Percentiles rank a stretch among this genome's conserved stretches.
phyloP scores from a whole-genome alignment of 1,284 basidiomycete genomes.

The Leccinum griseonigrum region DNA sequence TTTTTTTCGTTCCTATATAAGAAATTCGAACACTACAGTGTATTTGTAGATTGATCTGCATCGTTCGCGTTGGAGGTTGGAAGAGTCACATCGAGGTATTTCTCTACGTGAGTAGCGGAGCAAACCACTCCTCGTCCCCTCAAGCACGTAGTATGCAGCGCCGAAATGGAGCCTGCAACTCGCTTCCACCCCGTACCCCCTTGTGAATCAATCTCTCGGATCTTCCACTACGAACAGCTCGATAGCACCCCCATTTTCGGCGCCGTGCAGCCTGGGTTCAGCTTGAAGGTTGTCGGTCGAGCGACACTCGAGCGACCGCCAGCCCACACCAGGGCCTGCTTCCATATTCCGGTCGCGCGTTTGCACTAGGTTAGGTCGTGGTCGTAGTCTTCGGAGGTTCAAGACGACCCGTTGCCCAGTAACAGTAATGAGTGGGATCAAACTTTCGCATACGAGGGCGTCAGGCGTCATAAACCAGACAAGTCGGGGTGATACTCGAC shows the following conservation, averaged over 20 bases:
- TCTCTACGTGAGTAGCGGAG: neutral
- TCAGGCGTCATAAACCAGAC: neutral
- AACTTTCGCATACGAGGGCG: neutral
- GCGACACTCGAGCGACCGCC: neutral
- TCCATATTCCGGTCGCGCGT: neutral
- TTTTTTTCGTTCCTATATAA: neutral
- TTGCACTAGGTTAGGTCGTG: neutral
- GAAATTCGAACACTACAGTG: neutral
- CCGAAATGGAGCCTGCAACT: neutral
- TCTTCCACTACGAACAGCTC: neutral
- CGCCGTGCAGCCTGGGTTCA: neutral
- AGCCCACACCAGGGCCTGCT: neutral
- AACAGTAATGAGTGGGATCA: conserved; percentile 2
- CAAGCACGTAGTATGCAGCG: neutral
- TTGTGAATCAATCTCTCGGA: neutral
- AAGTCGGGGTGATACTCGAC: neutral
- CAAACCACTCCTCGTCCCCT: neutral
- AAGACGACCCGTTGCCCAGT: conserved; percentile 8
- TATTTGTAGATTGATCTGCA: neutral
- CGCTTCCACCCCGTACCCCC: neutral
- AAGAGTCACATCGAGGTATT: too few species aligned
- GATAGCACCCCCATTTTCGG: neutral
- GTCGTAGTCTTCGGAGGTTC: conserved; percentile 6
- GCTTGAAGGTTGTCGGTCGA: neutral
- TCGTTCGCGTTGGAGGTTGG: neutral